Percentiles rank a stretch among this genome's conserved stretches.
Conservation (phyloP, 345 rosid genomes). For the Draba incana region DNA sequence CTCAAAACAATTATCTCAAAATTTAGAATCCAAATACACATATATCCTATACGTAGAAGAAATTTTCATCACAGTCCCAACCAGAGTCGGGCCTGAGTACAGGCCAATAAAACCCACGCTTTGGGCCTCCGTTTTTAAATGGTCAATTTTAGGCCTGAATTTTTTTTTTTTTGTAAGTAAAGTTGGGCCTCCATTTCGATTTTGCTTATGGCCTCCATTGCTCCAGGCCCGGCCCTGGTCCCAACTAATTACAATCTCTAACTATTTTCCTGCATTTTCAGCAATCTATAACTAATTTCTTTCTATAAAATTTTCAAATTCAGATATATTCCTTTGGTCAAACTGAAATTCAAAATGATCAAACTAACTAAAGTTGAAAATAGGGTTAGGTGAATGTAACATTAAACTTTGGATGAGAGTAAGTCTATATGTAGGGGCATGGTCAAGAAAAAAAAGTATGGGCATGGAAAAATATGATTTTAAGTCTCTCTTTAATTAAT, state of each 20-base stretch:
- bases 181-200: too few relatives aligned
- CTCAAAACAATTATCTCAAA: too few relatives aligned
- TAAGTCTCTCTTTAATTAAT: slow-evolving; percentile 4
- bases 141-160: too few relatives aligned
- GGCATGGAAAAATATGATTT: slow-evolving; percentile 14
- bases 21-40: neutral
- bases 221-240: too few relatives aligned
- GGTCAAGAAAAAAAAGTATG: neutral
- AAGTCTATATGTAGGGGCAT: slow-evolving; percentile 23
- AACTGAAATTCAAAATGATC: neutral
- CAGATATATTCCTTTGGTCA: neutral
- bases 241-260: neutral
- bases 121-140: too few relatives aligned
- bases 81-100: too few relatives aligned
- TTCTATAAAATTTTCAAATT: too few relatives aligned
- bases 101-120: too few relatives aligned
- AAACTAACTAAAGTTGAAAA: neutral
- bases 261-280: too few relatives aligned
- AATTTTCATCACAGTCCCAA: neutral
- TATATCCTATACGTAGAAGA: neutral
- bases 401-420: neutral
- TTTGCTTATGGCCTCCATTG: too few relatives aligned
- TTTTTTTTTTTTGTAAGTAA: too few relatives aligned
- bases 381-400: slow-evolving; percentile 19
- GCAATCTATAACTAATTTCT: too few relatives aligned